Evolutionary conservation across 1,284 basidiomycete species (phyloP), one percentile per base, ranked within the genome.

Genomic region (Volvariella volvacea): DNA sequence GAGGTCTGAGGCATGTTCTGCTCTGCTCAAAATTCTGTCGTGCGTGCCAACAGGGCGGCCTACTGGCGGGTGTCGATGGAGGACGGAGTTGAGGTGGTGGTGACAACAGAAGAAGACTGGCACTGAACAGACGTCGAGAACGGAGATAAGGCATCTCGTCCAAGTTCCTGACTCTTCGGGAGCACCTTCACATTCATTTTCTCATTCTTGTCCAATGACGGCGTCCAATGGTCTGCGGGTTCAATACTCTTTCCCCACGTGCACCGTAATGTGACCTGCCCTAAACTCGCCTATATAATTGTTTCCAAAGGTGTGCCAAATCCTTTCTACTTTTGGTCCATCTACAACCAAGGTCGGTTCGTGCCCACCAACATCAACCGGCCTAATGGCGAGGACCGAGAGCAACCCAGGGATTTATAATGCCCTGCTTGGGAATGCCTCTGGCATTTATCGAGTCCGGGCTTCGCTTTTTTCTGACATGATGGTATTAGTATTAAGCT

Each of bases 321-420:
- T 46, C 45, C 33, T 19, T 42, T 33, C 28, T 43, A 25, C 47
- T 20, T 61, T 61, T 59, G 77, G 75, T 78, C 75, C 66, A 65
- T 71, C 67, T 68, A 70, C 72, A 71, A 83, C 78, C 80, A 82
- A 83, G 77, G 79, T 68, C 73, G 73, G 64, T 69, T 61, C 65
- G 67, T 55, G 53, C 51, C 48, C 50, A 53, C 51, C 48, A 50
- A 71, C 67, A 68, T 69, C 70, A 70, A 53, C 51, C 63, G 62
- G 66, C 79, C 70, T 78, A 86, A 87, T 87, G 84, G 82, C 76
- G 67, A 74, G 70, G 78, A 82, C 78, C 82, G 60, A 87, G 78
- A 87, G 20, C 58, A 42, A 52, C 64, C 59, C 64, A 61, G 78
- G 72, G 67, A 71, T 75, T 77, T 78, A 78, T 83, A 87, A 86